Conservation (phyloP, 202 grass and related monocot genomes). For the Dendrocalamus latiflorus region DNA sequence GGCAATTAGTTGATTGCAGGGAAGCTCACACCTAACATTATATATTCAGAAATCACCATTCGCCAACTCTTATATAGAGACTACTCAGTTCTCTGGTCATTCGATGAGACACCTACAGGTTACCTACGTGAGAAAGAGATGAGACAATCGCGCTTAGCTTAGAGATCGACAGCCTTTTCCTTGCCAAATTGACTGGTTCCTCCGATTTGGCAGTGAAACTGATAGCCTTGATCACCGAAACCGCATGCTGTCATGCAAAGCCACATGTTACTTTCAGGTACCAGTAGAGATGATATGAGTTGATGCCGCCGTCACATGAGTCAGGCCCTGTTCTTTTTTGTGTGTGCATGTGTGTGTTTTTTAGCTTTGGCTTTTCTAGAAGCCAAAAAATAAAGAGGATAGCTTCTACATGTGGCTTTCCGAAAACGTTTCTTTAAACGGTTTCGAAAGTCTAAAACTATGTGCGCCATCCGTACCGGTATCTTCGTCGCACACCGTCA, state of each 20-base stretch:
- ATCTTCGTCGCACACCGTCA: too few relatives aligned
- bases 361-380: too few relatives aligned
- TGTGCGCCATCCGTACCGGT: too few relatives aligned
- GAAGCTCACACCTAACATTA: constrained; percentile 2
- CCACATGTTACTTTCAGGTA: constrained; percentile 1
- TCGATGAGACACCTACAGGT: neutral
- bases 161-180: neutral
- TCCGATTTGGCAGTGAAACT: neutral
- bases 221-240: neutral
- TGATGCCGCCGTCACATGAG: neutral
- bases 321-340: too few relatives aligned
- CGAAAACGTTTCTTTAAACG: too few relatives aligned
- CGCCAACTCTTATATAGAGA: neutral
- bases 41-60: neutral
- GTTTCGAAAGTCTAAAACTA: too few relatives aligned
- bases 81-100: neutral
- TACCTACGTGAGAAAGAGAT: neutral
- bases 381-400: too few relatives aligned
- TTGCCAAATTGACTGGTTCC: neutral
- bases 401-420: too few relatives aligned
- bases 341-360: too few relatives aligned
- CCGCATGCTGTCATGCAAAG: neutral
- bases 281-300: neutral
- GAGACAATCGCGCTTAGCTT: neutral
- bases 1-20: neutral